Evolutionary conservation across 495 filamentous ascomycete species (phyloP).

Genomic region (Neurospora sublineolata): DNA sequence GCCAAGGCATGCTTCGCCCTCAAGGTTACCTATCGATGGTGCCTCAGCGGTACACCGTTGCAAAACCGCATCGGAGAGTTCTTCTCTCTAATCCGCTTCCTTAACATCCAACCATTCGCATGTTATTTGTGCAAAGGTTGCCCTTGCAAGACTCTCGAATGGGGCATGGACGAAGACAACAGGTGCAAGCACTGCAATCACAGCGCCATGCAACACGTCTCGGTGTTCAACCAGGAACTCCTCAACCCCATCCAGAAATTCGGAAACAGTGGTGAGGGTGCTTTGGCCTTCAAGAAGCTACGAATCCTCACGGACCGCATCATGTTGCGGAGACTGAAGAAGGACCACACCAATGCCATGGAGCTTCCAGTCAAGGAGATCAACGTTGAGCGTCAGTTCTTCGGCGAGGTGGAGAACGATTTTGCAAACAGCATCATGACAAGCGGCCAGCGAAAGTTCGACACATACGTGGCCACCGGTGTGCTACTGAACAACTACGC

Average conservation of each 20-base stretch:
- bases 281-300: conserved; percentile 64
- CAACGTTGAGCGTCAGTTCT: conserved; percentile 82
- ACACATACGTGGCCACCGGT: conserved; percentile 88
- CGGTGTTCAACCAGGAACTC: conserved; percentile 90
- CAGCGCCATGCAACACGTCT: conserved; percentile 73
- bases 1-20: conserved; percentile 91
- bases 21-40: conserved; percentile 81
- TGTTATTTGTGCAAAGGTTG: conserved; percentile 88
- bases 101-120: conserved; percentile 77
- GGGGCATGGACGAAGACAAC: conserved; percentile 58
- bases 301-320: conserved; percentile 77
- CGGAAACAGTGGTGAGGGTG: conserved; percentile 41
- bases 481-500: conserved; percentile 96
- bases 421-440: conserved; percentile 94
- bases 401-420: conserved; percentile 88
- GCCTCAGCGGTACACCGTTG: conserved; percentile 84
- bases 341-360: conserved; percentile 83
- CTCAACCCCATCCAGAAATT: conserved; percentile 64
- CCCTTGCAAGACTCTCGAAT: conserved; percentile 68
- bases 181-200: conserved; percentile 54
- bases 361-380: conserved; percentile 93
- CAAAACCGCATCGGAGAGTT: conserved; percentile 97
- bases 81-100: conserved; percentile 85
- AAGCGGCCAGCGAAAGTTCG: conserved; percentile 73
- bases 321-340: conserved; percentile 89